These are phyloP conservation scores for Schizosaccharomyces lindneri DNA, from an alignment of 805 yeast genomes.

Conservation along the genomic window DNA sequence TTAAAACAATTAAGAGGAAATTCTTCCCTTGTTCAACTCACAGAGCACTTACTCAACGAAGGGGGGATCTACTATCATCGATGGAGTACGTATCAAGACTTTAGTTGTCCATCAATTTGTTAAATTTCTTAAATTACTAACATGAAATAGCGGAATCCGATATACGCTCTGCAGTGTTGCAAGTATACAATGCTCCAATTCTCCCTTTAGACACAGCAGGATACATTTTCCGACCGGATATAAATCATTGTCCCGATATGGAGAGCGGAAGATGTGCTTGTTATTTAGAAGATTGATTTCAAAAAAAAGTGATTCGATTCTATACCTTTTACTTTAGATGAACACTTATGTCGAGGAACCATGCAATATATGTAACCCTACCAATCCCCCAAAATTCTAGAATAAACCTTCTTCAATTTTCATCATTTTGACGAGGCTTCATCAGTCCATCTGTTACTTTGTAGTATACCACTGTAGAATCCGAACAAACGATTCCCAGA, in stretches of 20 bases:
- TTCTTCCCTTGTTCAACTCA: background rate
- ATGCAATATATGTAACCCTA: background rate
- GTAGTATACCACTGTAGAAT: constrained; percentile 1
- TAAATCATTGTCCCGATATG: background rate
- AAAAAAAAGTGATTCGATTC: too few species aligned
- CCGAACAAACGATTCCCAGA: background rate
- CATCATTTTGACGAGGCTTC: constrained; percentile 1
- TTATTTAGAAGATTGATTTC: too few species aligned
- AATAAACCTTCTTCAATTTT: background rate
- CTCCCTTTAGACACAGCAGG: background rate
- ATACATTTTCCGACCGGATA: background rate
- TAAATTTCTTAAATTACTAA: background rate
- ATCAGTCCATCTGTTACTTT: background rate
- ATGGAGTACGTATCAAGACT: background rate
- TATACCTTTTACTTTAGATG: too few species aligned
- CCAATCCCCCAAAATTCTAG: background rate
- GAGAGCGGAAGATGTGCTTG: too few species aligned
- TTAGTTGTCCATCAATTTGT: too few species aligned
- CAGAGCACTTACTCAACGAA: background rate
- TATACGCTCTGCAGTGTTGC: background rate
- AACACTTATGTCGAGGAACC: too few species aligned
- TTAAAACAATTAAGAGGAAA: background rate
- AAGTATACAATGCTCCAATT: background rate
- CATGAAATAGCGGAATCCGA: background rate
- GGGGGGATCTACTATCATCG: background rate